Base-by-base conservation (phyloP, 768 basidiomycete genomes). In the Suillus americanus region DNA sequence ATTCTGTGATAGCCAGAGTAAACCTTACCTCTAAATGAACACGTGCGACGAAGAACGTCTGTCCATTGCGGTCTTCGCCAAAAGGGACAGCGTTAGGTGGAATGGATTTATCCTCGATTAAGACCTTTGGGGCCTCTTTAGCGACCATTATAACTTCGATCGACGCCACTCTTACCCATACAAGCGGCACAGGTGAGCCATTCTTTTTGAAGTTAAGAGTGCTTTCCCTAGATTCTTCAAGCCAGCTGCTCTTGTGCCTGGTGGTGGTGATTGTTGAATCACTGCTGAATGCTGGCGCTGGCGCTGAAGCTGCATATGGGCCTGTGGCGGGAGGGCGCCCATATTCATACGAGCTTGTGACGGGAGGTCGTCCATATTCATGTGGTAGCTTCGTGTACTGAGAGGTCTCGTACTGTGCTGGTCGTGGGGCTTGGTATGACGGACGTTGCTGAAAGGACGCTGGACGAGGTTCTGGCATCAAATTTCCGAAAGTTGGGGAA, bases 31-130 rank as follows among this genome's bases (percentile, higher is more conserved):
- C 13, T 10, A 74, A 60, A 53, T 68, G 56, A 14, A 74, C 73
- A 18, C 73, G 67, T 43, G 71, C 73, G 41, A 74, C 48, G 45
- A 76, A 74, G 46, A 73, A 68, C 33, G 74, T 30, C 10, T 23
- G 68, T 3, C 73, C 73, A 43, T 65, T 70, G 60, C 66, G 67
- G 13, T 68, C 69, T 51, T 74, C 73, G 25, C 71, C 66, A 20
- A 74, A 64, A 23, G 73, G 73, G 3, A 74, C 67, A 12, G 74
- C 74, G 64, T 74, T 59, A 55, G 73, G 71, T 10, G 73, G 73
- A 57, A 74, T 71, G 13, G 69, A 43, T 37, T 76, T 74, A 40
- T 74, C 74, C 8, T 40, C 53, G 45, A 74, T 67, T 8, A 74
- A 66, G 8, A 74, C 67, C 73, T 76, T 59, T 48, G 6, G 16